Evolutionary conservation across 148 eudicot genomes (phyloP).

Genomic region (Camellia sinensis): DNA sequence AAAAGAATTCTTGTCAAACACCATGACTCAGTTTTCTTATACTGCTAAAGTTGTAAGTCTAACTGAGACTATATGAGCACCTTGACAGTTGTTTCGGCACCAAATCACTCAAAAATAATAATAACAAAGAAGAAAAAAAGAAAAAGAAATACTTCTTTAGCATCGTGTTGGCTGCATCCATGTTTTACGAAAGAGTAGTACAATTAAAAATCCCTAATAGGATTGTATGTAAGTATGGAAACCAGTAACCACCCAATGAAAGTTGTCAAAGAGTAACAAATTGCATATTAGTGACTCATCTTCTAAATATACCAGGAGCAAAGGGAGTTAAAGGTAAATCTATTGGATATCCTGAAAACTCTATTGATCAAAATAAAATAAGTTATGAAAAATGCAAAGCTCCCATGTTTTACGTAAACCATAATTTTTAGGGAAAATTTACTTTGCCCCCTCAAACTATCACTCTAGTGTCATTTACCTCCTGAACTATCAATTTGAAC

Average conservation of each 20-base stretch:
- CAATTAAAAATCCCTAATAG: background rate
- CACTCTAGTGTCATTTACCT: too few relatives aligned
- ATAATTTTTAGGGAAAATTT: too few relatives aligned
- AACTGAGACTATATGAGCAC: background rate
- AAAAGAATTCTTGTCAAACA: background rate
- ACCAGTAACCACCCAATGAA: background rate
- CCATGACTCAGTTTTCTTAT: background rate
- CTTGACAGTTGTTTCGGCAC: background rate
- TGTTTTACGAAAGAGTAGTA: background rate
- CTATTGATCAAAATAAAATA: too few relatives aligned
- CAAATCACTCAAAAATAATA: too few relatives aligned
- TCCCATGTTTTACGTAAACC: too few relatives aligned
- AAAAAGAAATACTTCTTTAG: too few relatives aligned
- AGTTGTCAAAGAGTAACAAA: background rate
- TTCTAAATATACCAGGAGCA: background rate
- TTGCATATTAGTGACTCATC: background rate
- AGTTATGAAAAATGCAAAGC: too few relatives aligned
- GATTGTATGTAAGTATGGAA: background rate
- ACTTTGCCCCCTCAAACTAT: too few relatives aligned
- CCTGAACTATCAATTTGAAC: too few relatives aligned
- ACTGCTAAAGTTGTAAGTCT: background rate
- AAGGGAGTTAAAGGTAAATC: background rate
- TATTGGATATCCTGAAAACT: background rate
- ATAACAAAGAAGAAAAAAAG: too few relatives aligned
- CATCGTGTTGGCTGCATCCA: too few relatives aligned